Evolutionary conservation across 2,329 filamentous ascomycete genomes (phyloP), one percentile per base, ranked within the genome.

Genomic region (Bertia moriformis): DNA sequence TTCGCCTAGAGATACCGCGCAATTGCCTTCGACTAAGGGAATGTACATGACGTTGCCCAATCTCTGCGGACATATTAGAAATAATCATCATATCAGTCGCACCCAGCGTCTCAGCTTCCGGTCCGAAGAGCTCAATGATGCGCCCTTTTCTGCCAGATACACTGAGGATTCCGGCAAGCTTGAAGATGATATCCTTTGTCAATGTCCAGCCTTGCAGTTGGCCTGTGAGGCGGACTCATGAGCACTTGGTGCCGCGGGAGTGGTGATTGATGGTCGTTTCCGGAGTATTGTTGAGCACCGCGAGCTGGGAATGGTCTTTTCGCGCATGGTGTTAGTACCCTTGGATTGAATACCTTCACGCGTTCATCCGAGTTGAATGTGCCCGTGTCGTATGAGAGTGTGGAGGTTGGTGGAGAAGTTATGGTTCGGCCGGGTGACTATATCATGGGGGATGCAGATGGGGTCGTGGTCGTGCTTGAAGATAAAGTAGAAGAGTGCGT

Each of bases 181-280:
- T 56, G 42, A 51, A 55, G 18, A 60, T 60, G 14, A 60, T 55
- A 15, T 60, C 56, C 20, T 58, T 57, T 2, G 50, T 50, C 0
- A 50, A 52, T 18, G 51, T 48, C 54, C 55, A 58, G 13, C 53
- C 51, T 14, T 42, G 42, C 1, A 59, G 45, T 24, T 45, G 40
- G 3, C 56, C 56, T 1, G 45, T 51, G 3, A 58, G 44, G 12
- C 46, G 45, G 3, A 59, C 55, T 4, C 56, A 1, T 49, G 56
- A 42, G 45, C 48, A 14, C 43, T 53, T 2, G 57, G 56, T 4
- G 57, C 57, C 3, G 49, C 49, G 3, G 59, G 58, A 14, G 54
- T 58, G 3, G 50, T 62, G 4, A 51, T 62, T 37, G 58, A 62
- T 45, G 58, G 59, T 4, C 50, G 51, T 10, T 56, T 61, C 43